A percentile compares a stretch with the other conserved stretches of the same genome.
phyloP scores from a whole-genome alignment of 2,329 filamentous ascomycete species.

The Colletotrichum lini region DNA sequence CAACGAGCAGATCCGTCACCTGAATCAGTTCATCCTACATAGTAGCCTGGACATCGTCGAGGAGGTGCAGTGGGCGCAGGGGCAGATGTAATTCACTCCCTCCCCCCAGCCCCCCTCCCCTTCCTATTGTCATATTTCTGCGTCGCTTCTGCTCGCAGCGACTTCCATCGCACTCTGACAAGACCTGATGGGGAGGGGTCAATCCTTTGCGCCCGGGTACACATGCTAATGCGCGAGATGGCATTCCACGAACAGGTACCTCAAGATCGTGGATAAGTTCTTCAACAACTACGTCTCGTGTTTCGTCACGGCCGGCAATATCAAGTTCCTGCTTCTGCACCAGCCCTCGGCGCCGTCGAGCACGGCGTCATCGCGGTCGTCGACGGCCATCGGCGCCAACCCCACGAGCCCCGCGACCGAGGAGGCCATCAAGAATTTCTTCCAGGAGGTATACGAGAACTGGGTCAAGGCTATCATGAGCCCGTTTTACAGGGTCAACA shows the following conservation, averaged over 20 bases:
- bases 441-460: conserved; percentile 94
- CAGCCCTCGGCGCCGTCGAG: conserved; percentile 72
- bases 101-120: conserved; percentile 2
- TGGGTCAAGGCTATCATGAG: conserved; percentile 99
- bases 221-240: conserved; percentile 1
- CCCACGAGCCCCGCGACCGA: conserved; percentile 92
- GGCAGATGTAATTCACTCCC: conserved; percentile 78
- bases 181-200: neutral
- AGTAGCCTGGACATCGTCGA: conserved; percentile 95
- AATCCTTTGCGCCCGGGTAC: neutral
- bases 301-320: conserved; percentile 92
- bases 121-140: neutral
- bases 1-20: conserved; percentile 87
- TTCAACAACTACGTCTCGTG: conserved; percentile 96
- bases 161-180: neutral
- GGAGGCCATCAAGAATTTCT: conserved; percentile 95
- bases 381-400: conserved; percentile 84
- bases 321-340: conserved; percentile 95
- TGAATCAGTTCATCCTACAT: conserved; percentile 98
- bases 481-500: conserved; percentile 91
- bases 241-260: conserved; percentile 73
- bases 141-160: neutral
- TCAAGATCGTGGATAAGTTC: conserved; percentile 97
- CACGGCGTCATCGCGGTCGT: conserved; percentile 64
- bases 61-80: conserved; percentile 93